Conservation (phyloP, 768 basidiomycete genomes). For the Auricularia cornea region DNA sequence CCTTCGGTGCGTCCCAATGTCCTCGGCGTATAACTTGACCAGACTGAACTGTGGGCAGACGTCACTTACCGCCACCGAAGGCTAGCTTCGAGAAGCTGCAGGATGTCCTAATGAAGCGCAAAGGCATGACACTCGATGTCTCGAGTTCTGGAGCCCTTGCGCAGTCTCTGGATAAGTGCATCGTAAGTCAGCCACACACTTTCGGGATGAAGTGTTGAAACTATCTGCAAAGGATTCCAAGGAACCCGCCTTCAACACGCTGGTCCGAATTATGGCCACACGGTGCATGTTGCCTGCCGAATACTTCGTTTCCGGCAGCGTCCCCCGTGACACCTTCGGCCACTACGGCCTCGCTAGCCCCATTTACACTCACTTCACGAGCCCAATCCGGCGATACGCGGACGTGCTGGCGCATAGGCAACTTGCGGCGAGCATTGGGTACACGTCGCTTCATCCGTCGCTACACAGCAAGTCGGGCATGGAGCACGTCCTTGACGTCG, state of each 20-base stretch:
- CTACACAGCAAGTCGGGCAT: constrained; percentile 85
- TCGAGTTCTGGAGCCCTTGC: constrained; percentile 88
- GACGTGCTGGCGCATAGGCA: constrained; percentile 94
- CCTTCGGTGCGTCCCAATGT: constrained; percentile 44
- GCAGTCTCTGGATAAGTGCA: constrained; percentile 75
- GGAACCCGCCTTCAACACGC: constrained; percentile 90
- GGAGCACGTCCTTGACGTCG: constrained; percentile 74
- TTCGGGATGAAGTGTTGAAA: no score
- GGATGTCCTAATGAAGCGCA: constrained; percentile 82
- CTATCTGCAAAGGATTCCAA: constrained; percentile 82
- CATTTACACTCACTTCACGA: constrained; percentile 98
- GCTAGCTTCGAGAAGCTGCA: constrained; percentile 94
- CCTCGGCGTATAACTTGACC: not conserved
- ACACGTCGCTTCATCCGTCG: constrained; percentile 72
- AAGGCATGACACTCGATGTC: constrained; percentile 76
- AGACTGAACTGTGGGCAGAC: constrained; percentile 34
- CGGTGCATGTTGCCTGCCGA: constrained; percentile 98
- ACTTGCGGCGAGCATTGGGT: constrained; percentile 80
- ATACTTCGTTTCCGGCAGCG: constrained; percentile 95
- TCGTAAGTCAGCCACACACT: constrained; percentile 41
- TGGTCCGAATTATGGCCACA: constrained; percentile 98
- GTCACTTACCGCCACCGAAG: constrained; percentile 84
- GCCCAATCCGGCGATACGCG: constrained; percentile 96
- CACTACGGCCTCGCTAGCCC: constrained; percentile 97
- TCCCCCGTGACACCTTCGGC: constrained; percentile 83